Percentiles rank a stretch among this genome's conserved stretches.
Conservation (phyloP, 2,329 filamentous ascomycete species). For the Aureobasidium zeae region DNA sequence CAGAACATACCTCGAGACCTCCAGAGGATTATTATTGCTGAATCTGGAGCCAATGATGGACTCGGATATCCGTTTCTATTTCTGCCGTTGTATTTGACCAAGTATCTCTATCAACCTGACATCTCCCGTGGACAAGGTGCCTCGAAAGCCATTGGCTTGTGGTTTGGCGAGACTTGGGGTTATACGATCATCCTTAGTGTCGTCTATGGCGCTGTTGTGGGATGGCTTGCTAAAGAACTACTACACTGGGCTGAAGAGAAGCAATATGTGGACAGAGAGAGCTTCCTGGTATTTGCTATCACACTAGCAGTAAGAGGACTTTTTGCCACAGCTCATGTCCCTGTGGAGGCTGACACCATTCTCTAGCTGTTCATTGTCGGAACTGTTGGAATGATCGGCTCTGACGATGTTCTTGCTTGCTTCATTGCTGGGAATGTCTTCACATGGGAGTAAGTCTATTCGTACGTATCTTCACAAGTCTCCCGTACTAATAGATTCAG, state of each 20-base stretch:
- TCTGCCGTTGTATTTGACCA: slow-evolving; percentile 72
- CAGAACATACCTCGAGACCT: slow-evolving; percentile 75
- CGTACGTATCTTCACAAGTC: neutral
- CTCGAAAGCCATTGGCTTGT: slow-evolving; percentile 60
- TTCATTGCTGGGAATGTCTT: slow-evolving; percentile 89
- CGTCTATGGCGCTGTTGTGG: slow-evolving; percentile 65
- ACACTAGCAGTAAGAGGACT: slow-evolving; percentile 65
- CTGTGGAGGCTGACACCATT: too few species aligned
- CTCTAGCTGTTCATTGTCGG: slow-evolving; percentile 75
- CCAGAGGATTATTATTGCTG: slow-evolving; percentile 57
- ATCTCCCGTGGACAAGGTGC: slow-evolving; percentile 38
- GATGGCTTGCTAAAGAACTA: slow-evolving; percentile 71
- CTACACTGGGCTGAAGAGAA: slow-evolving; percentile 76
- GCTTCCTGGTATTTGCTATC: slow-evolving; percentile 79
- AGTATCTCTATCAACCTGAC: slow-evolving; percentile 53
- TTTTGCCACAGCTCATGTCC: too few species aligned
- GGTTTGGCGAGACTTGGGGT: slow-evolving; percentile 78
- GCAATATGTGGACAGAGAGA: slow-evolving; percentile 76
- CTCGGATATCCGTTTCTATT: slow-evolving; percentile 84
- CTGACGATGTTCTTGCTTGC: slow-evolving; percentile 82
- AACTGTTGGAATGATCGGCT: slow-evolving; percentile 78
- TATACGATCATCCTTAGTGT: slow-evolving; percentile 75
- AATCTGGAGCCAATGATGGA: slow-evolving; percentile 84
- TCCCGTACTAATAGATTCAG: slow-evolving; percentile 26
- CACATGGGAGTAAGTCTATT: slow-evolving; percentile 60